Base-by-base conservation (phyloP, 208 protist genomes). In the Trypanosoma platydactyli region DNA sequence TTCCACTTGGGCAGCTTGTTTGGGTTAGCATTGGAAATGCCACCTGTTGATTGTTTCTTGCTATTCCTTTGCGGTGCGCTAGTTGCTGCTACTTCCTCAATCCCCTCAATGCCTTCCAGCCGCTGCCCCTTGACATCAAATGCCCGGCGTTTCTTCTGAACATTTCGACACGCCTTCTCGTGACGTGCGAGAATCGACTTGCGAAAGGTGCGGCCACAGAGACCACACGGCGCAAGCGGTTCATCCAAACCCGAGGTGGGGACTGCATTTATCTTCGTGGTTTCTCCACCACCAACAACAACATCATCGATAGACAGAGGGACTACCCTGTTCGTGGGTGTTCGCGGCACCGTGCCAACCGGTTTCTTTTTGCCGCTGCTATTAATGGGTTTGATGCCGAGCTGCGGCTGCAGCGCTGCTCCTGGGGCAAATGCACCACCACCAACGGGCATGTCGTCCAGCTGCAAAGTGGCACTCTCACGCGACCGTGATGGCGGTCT, bases 1-100 rank as follows among this genome's bases (percentile, higher is more conserved):
- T 95, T 92, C 90, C 92, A 97, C 71, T 95, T 97, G 3, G 92
- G 88, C 18, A 92, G 75, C 54, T 92, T 92, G 18, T 57, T 63
- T 15, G 71, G 56, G 1, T 50, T 60, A 5, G 49, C 13, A 13
- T 46, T 46, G 11, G 33, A 29, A 59, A 18, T 27, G 22, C 4
- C 49, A 20, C 3, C 51, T 29, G 25, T 27, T 20, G 33, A 45
- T 16, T 54, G 6, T 24, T 45, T 52, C 12, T 66, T 54, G 20
- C 33, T 53, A 42, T 68, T 53, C 38, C 67, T 15, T 7, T 11
- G 30, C 38, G 73, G 29, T 3, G 30, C 70, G 33, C 18, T 38
- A n/a, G 40, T 35, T 27, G 41, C 62, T 38, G 22, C 1, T 12
- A 85, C 79, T 49, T 86, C 80, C 16, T 83, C 49, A 53, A 92